A percentile compares a stretch with the other conserved stretches of the same genome.
Conservation (phyloP, 1,284 basidiomycete genomes). For the Kwoniella shivajii region DNA sequence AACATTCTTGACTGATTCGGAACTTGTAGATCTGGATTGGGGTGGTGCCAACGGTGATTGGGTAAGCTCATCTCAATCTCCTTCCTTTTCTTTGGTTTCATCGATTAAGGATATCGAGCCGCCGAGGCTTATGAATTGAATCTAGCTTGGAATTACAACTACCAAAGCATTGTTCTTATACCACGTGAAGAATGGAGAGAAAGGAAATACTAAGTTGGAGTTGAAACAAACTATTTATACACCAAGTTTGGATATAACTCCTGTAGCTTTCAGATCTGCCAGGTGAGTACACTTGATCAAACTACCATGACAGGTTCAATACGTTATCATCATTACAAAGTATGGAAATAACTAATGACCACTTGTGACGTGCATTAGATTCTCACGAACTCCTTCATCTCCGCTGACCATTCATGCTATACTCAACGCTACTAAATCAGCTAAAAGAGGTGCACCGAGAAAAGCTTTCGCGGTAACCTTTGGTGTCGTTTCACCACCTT, state of each 20-base stretch:
- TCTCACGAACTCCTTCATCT: conserved; percentile 61
- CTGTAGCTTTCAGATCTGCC: conserved; percentile 70
- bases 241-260: conserved; percentile 40
- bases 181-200: conserved; percentile 22
- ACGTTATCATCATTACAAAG: not conserved
- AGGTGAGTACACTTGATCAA: conserved; percentile 59
- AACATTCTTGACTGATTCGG: conserved; percentile 32
- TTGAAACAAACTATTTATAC: conserved; percentile 44
- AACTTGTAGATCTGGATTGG: conserved; percentile 51
- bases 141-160: too few species aligned
- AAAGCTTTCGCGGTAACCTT: conserved; percentile 48
- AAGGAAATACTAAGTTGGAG: conserved; percentile 29
- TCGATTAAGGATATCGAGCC: too few species aligned
- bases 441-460: conserved; percentile 36
- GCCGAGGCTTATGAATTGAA: too few species aligned
- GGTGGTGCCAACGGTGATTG: conserved; percentile 41
- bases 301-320: not conserved
- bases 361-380: conserved; percentile 58
- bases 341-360: not conserved
- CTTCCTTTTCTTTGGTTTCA: too few species aligned
- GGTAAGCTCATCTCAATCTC: conserved; percentile 30
- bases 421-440: conserved; percentile 63
- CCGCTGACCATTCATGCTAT: conserved; percentile 67
- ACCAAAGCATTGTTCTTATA: conserved; percentile 38
- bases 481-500: conserved; percentile 34